A percentile compares a stretch with the other conserved stretches of the same genome.
Conservation (phyloP, 495 filamentous ascomycete genomes). For the Letharia columbiana region DNA sequence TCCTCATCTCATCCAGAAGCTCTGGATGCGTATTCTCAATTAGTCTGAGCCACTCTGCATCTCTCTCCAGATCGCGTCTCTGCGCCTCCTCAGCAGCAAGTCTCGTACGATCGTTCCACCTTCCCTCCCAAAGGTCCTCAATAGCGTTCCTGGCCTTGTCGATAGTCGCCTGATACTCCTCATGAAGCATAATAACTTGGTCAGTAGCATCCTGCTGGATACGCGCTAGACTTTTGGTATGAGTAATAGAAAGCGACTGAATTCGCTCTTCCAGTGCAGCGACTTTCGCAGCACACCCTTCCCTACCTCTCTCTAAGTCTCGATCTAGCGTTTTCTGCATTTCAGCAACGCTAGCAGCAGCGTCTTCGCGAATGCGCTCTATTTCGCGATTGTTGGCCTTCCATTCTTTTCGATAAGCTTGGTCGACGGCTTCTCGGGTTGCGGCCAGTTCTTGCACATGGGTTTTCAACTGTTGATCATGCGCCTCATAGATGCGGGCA, state of each 20-base stretch:
- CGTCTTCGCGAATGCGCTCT: slow-evolving; percentile 21
- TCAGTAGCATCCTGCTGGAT: slow-evolving; percentile 11
- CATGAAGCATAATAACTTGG: slow-evolving; percentile 5
- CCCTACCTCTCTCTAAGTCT: slow-evolving; percentile 11
- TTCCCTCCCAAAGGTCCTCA: slow-evolving; percentile 30
- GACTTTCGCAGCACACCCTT: slow-evolving; percentile 2
- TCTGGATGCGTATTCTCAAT: slow-evolving; percentile 20
- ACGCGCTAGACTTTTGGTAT: slow-evolving; percentile 1
- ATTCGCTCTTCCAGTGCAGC: not conserved
- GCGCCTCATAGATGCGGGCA: slow-evolving; percentile 16
- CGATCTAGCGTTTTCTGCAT: slow-evolving; percentile 13
- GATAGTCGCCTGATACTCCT: slow-evolving; percentile 12
- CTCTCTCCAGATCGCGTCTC: slow-evolving; percentile 24
- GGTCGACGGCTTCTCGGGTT: slow-evolving; percentile 24
- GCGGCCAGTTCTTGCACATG: slow-evolving; percentile 25
- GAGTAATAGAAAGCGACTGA: not conserved
- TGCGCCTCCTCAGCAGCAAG: slow-evolving; percentile 25
- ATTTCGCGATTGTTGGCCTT: slow-evolving; percentile 22
- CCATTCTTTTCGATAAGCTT: slow-evolving; percentile 25
- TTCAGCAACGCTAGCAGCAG: slow-evolving; percentile 10
- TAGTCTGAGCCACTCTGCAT: slow-evolving; percentile 25
- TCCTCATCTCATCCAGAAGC: slow-evolving; percentile 19
- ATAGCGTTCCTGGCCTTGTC: slow-evolving; percentile 28
- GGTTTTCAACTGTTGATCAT: slow-evolving; percentile 15
- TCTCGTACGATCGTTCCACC: slow-evolving; percentile 28